phyloP scores from a whole-genome alignment of 2,329 filamentous ascomycete genomes.

The Verticillium zaregamsianum region DNA sequence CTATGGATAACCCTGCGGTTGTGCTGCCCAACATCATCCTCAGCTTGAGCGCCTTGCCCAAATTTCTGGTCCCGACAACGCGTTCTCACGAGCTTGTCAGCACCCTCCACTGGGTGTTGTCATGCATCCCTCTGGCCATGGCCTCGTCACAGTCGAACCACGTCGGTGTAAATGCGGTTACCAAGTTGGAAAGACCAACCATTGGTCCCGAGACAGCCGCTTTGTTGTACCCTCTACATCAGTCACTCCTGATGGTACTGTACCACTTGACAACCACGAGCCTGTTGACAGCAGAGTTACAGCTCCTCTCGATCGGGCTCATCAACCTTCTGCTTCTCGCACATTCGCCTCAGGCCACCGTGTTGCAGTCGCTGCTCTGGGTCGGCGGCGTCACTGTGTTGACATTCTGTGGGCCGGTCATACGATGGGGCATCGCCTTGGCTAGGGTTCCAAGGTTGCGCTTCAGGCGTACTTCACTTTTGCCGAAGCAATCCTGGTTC shows the following conservation, averaged over 20 bases:
- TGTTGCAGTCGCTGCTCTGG: slow-evolving; percentile 83
- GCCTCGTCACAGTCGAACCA: slow-evolving; percentile 19
- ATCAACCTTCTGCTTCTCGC: slow-evolving; percentile 79
- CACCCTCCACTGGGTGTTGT: slow-evolving; percentile 73
- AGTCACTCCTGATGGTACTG: slow-evolving; percentile 67
- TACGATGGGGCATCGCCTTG: slow-evolving; percentile 79
- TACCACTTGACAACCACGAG: slow-evolving; percentile 85
- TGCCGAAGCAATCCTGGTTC: slow-evolving; percentile 29
- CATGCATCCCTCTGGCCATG: slow-evolving; percentile 60
- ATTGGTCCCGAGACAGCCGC: slow-evolving; percentile 55
- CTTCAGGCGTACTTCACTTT: slow-evolving; percentile 56
- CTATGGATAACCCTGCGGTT: slow-evolving; percentile 53
- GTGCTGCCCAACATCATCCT: slow-evolving; percentile 80
- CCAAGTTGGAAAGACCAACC: slow-evolving; percentile 3
- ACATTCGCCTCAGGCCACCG: slow-evolving; percentile 74
- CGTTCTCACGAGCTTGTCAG: slow-evolving; percentile 55
- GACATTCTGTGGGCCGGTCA: slow-evolving; percentile 65
- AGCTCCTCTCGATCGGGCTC: slow-evolving; percentile 77
- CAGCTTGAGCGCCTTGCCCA: slow-evolving; percentile 71
- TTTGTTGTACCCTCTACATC: slow-evolving; percentile 78
- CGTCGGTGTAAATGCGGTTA: slow-evolving; percentile 2
- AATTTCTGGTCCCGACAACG: slow-evolving; percentile 63
- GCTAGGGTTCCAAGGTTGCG: slow-evolving; percentile 91
- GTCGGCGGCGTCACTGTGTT: slow-evolving; percentile 74
- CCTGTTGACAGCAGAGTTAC: slow-evolving; percentile 79